Evolutionary conservation across 139 green algal species (phyloP), one percentile per base, ranked within the genome.

Genomic region (Micractinium conductrix): DNA sequence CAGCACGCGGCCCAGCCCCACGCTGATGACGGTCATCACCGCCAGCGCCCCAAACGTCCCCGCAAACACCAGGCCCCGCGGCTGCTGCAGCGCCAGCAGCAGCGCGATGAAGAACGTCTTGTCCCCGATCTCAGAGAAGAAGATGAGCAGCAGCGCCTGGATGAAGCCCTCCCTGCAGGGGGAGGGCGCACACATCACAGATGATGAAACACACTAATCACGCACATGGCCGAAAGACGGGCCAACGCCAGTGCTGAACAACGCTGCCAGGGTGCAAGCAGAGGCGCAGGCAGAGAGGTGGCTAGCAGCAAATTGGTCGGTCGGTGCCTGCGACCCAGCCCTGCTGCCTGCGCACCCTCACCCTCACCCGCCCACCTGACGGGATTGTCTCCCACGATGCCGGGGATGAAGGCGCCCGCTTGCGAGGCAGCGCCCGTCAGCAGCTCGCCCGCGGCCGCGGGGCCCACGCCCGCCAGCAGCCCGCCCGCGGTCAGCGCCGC

Each of bases 51-150:
- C 94, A 91, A 99, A 98, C 2, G 97, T 98, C 40, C 97, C 97
- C 12, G 84, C 85, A 86, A 99, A 99, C 4, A 99, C 96, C 10
- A 90, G 40, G 14, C 55, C 43, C 74, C 93, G 91, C 17, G 90
- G 80, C 55, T 93, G 86, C 78, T 93, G 91, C 58, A 97, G 80
- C 0, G 96, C 94, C 62, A 98, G 89, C 63, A 98, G 90, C 74
- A 98, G 76, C 2, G 97, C 97, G 48, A 99, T 98, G 90, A 99
- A 99, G 90, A 99, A 99, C 0, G 97, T 99, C 82, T 99, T 99
- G 90, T 99, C 97, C 38, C 97, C 97, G 4, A 99, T 95, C 87
- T 99, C 97, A 16, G 91, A 96, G 87, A 99, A 98, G 74, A 99
- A 93, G 62, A 99, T 99, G 1, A 99, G 93, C 35, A 99, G 89